Percentiles rank a stretch among this genome's conserved stretches.
Evolutionary conservation across 2,329 filamentous ascomycete genomes (phyloP).

Genomic region (Botryotinia narcissicola): DNA sequence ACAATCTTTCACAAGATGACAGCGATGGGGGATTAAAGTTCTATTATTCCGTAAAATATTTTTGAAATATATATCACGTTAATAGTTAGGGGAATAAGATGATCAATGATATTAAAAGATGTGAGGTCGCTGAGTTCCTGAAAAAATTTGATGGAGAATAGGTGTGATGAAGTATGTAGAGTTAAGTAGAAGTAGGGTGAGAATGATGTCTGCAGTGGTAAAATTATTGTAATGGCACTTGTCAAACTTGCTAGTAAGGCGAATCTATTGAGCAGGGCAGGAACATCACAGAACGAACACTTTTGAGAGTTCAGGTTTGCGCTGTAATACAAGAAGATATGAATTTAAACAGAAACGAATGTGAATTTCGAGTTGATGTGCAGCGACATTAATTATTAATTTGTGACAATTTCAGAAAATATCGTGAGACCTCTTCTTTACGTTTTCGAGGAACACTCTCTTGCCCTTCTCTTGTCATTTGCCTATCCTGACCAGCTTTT

Average conservation of each 20-base stretch:
- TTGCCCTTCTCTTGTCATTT: not conserved
- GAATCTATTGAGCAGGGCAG: not conserved
- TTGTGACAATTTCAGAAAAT: not conserved
- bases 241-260: not conserved
- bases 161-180: not conserved
- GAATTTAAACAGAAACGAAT: not conserved
- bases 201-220: not conserved
- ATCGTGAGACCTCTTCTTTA: not conserved
- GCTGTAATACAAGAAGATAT: not conserved
- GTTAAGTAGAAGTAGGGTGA: not conserved
- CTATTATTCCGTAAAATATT: not conserved
- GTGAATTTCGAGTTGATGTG: not conserved
- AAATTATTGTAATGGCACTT: not conserved
- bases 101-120: not conserved
- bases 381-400: not conserved
- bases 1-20: not conserved
- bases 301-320: not conserved
- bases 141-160: not conserved
- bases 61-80: not conserved
- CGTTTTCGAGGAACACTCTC: not conserved
- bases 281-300: not conserved
- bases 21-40: not conserved
- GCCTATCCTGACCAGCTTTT: not conserved
- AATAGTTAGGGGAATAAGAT: not conserved
- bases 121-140: not conserved